Base-by-base conservation (phyloP, 2,329 filamentous ascomycete species). In the Colletotrichum sp. region DNA sequence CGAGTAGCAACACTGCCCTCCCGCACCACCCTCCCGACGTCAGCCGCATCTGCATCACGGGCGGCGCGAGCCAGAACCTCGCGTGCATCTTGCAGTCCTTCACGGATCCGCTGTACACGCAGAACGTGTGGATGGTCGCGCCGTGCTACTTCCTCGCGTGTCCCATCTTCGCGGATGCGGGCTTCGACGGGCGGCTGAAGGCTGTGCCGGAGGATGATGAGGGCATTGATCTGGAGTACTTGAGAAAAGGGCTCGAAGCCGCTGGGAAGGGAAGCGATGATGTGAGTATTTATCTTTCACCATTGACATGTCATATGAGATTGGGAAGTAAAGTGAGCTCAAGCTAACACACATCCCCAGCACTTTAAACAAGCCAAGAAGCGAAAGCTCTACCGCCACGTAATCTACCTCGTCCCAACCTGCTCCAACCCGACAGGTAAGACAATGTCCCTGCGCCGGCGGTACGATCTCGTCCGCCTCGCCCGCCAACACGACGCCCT, bases 371-470 rank as follows among this genome's bases (percentile, higher is more conserved):
- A 64, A 24, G 76, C 71, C 8, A 69, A 69, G 3, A 69, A 71
- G 34, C 90, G 92, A 52, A 98, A 98, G 81, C 90, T 95, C 71
- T 98, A 98, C 86, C 93, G 92, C 70, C 94, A 98, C 81, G 83
- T 98, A 79, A 93, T 99, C 79, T 98, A 98, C 83, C 91, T 92
- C 36, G 96, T 98, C 16, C 95, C 97, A 0, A 95, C 95, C 0
- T 97, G 96, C 83, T 92, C 95, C 64, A 98, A 98, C 81, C 97
- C 97, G 0, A 96, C 94, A 0, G 95, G 94, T 34, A 94, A 93
- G 81, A 96, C 95, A 4, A 96, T 97, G 92, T 92, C 93, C 16
- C 83, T 95, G 5, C 82, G 84, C 21, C 90, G 94, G 32, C 90
- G 97, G 5, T 86, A 92, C 77, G 87, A 87, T 13, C 89, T 98